These are phyloP conservation scores for Xylaria intraflava DNA, from an alignment of 495 filamentous ascomycete species.

Conservation along the genomic window DNA sequence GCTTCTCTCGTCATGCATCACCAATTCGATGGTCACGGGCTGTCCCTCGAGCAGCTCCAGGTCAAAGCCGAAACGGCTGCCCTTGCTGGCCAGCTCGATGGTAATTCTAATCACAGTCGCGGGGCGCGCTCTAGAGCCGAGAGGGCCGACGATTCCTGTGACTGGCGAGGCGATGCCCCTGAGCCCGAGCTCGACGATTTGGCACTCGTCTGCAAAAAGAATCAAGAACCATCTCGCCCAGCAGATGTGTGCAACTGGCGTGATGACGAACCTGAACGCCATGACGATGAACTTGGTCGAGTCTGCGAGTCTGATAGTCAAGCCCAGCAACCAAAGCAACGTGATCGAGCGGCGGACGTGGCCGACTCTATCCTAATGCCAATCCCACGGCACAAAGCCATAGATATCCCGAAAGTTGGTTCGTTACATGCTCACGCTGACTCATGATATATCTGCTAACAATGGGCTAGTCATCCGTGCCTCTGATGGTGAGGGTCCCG, in stretches of 20 bases:
- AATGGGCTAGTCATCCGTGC: background rate
- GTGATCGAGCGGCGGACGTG: background rate
- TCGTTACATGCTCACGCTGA: background rate
- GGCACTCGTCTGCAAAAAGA: conserved; percentile 8
- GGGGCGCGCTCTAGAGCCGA: background rate
- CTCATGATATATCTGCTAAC: background rate
- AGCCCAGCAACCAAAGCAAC: background rate
- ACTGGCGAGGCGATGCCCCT: conserved; percentile 21
- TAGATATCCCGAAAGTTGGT: background rate
- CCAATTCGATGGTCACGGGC: conserved; percentile 16
- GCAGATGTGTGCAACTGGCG: conserved; percentile 8
- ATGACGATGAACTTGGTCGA: conserved; percentile 1
- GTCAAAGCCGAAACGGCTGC: conserved; percentile 14
- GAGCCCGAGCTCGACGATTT: conserved; percentile 24
- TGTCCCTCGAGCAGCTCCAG: conserved; percentile 12
- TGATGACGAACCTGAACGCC: conserved; percentile 1
- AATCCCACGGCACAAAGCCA: background rate
- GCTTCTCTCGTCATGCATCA: background rate
- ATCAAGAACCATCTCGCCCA: conserved; percentile 10
- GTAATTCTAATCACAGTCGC: conserved; percentile 5
- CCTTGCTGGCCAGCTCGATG: conserved; percentile 12
- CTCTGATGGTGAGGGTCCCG: background rate
- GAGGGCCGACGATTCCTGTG: conserved; percentile 11
- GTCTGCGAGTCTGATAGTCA: background rate
- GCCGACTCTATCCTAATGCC: background rate